phyloP scores from a whole-genome alignment of 2,329 filamentous ascomycete species.

The Neopestalotiopsis clavispora region DNA sequence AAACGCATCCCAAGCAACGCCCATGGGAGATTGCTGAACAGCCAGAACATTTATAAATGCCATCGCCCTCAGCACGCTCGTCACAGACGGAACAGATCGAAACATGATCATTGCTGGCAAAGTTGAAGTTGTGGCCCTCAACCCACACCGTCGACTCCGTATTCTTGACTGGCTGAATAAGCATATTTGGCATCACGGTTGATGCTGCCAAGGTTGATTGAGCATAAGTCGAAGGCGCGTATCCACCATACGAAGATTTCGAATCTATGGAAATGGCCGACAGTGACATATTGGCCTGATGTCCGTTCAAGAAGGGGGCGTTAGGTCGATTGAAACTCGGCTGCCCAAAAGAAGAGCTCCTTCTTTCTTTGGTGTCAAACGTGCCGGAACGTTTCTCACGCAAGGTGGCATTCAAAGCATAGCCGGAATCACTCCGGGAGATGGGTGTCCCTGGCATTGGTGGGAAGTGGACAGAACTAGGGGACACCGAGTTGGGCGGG shows the following conservation, averaged over 20 bases:
- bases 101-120: slow-evolving; percentile 61
- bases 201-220: slow-evolving; percentile 86
- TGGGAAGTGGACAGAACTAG: slow-evolving; percentile 78
- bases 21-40: slow-evolving; percentile 64
- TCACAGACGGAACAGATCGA: slow-evolving; percentile 76
- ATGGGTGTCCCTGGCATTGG: slow-evolving; percentile 76
- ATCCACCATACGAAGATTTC: slow-evolving; percentile 74
- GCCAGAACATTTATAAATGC: slow-evolving; percentile 74
- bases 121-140: slow-evolving; percentile 81
- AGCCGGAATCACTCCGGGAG: slow-evolving; percentile 91
- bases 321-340: slow-evolving; percentile 71
- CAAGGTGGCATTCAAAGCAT: slow-evolving; percentile 82
- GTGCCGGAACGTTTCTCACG: slow-evolving; percentile 94
- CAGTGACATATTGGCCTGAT: slow-evolving; percentile 63
- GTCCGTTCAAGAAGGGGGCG: slow-evolving; percentile 73
- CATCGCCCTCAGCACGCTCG: slow-evolving; percentile 73
- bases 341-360: slow-evolving; percentile 91
- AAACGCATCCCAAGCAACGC: slow-evolving; percentile 66
- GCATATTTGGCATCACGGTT: slow-evolving; percentile 85
- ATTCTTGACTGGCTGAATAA: slow-evolving; percentile 78
- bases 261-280: slow-evolving; percentile 66
- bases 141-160: slow-evolving; percentile 83
- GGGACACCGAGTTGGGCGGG: slow-evolving; percentile 71
- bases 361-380: slow-evolving; percentile 74
- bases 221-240: slow-evolving; percentile 83